phyloP scores from a whole-genome alignment of 1,284 basidiomycete species.

The Fistulina hepatica region DNA sequence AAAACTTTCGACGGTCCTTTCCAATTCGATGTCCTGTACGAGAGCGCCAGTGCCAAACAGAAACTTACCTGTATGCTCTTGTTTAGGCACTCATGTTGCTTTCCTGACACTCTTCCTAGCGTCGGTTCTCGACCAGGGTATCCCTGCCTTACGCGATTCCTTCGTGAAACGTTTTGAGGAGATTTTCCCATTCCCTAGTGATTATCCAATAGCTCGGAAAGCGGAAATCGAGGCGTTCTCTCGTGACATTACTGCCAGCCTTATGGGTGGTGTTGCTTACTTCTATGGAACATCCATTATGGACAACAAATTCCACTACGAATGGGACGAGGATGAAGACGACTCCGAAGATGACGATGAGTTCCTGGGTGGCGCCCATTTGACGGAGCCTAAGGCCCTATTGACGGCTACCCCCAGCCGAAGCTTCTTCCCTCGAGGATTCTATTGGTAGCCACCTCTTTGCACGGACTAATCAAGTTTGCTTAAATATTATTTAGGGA shows the following conservation, averaged over 20 bases:
- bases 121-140: slow-evolving; percentile 49
- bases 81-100: slow-evolving; percentile 4
- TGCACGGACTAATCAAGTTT: slow-evolving; percentile 1
- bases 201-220: slow-evolving; percentile 36
- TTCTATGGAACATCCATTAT: slow-evolving; percentile 89
- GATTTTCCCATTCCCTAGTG: slow-evolving; percentile 55
- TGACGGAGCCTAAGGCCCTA: slow-evolving; percentile 68
- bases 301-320: slow-evolving; percentile 73
- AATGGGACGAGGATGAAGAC: slow-evolving; percentile 77
- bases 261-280: slow-evolving; percentile 88
- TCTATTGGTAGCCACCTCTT: slow-evolving; percentile 68
- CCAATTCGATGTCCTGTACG: slow-evolving; percentile 79
- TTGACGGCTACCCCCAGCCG: slow-evolving; percentile 89
- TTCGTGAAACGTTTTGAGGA: slow-evolving; percentile 61
- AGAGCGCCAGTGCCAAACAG: slow-evolving; percentile 54
- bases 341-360: slow-evolving; percentile 32
- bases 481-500: slow-evolving; percentile 47
- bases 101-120: slow-evolving; percentile 29
- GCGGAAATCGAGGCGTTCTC: slow-evolving; percentile 63
- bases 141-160: slow-evolving; percentile 50
- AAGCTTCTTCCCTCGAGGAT: slow-evolving; percentile 92
- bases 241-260: slow-evolving; percentile 78
- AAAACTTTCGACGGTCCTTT: slow-evolving; percentile 78
- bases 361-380: slow-evolving; percentile 39
- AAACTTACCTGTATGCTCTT: slow-evolving; percentile 46